Conservation (phyloP, 805 yeast genomes). For the Candida chauliodis region DNA sequence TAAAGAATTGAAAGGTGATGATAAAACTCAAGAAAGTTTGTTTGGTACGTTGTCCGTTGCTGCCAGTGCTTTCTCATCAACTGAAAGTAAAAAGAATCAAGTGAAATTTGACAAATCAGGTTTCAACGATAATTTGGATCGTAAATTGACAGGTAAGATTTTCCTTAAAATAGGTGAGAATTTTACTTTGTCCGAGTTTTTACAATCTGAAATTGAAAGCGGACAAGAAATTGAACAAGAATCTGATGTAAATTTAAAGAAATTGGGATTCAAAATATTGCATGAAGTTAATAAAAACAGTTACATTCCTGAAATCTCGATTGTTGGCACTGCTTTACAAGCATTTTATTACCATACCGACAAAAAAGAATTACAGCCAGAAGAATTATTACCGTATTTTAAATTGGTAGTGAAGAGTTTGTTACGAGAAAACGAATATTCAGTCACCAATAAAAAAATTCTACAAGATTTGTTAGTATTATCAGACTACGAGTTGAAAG, state of each 20-base stretch:
- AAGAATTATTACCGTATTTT: slow-evolving; percentile 28
- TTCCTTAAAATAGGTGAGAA: slow-evolving; percentile 32
- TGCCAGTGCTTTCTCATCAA: slow-evolving; percentile 20
- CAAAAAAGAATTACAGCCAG: slow-evolving; percentile 14
- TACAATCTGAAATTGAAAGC: slow-evolving; percentile 14
- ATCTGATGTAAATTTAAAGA: slow-evolving; percentile 33
- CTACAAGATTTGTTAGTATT: slow-evolving; percentile 16
- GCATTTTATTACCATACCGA: slow-evolving; percentile 24
- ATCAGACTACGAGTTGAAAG: slow-evolving; percentile 20
- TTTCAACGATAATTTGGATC: slow-evolving; percentile 24
- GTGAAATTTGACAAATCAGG: slow-evolving; percentile 17
- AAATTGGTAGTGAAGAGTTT: slow-evolving; percentile 20
- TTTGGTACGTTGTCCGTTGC: slow-evolving; percentile 35
- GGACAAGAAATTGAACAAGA: slow-evolving; percentile 5
- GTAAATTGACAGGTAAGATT: slow-evolving; percentile 33
- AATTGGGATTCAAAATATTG: slow-evolving; percentile 51
- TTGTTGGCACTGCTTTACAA: slow-evolving; percentile 47
- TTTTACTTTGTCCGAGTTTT: slow-evolving; percentile 27
- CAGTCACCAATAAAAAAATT: slow-evolving; percentile 21
- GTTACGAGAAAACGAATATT: slow-evolving; percentile 16
- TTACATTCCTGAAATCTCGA: slow-evolving; percentile 51
- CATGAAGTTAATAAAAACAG: slow-evolving; percentile 50
- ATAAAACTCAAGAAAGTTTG: slow-evolving; percentile 52
- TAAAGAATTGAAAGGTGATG: slow-evolving; percentile 53
- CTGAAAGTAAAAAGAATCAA: slow-evolving; percentile 7